Conservation (phyloP, 2,329 filamentous ascomycete genomes). For the Ceratocystis albifundus region DNA sequence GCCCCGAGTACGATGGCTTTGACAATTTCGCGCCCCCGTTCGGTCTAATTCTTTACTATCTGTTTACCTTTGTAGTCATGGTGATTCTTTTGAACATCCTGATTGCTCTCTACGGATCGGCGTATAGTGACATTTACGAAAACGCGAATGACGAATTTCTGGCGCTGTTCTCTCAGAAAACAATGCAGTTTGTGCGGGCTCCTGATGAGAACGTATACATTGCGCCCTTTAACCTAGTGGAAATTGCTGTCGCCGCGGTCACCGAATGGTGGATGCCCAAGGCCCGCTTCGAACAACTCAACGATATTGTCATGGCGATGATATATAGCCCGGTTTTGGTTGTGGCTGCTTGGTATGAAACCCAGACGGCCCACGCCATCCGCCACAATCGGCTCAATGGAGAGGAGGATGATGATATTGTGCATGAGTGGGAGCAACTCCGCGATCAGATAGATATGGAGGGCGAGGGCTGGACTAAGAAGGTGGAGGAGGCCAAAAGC, state of each 20-base stretch:
- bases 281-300: conserved; percentile 61
- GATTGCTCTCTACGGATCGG: conserved; percentile 92
- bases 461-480: conserved; percentile 72
- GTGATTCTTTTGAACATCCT: conserved; percentile 85
- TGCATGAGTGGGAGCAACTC: conserved; percentile 91
- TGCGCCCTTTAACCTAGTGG: conserved; percentile 85
- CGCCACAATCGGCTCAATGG: conserved; percentile 62
- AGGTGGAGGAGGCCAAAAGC: conserved; percentile 60
- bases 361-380: conserved; percentile 53
- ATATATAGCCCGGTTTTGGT: conserved; percentile 78
- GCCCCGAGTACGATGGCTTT: conserved; percentile 78
- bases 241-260: conserved; percentile 65
- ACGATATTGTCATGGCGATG: conserved; percentile 76
- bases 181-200: conserved; percentile 90
- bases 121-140: conserved; percentile 87
- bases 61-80: conserved; percentile 96
- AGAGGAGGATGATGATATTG: conserved; percentile 77
- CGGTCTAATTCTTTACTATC: conserved; percentile 89
- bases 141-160: conserved; percentile 94
- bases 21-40: conserved; percentile 87
- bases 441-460: conserved; percentile 63
- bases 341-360: conserved; percentile 63
- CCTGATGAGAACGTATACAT: conserved; percentile 98
- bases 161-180: conserved; percentile 84
- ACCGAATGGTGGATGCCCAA: conserved; percentile 95